Evolutionary conservation across 306 rosid genomes (phyloP).

Genomic region (Luffa aegyptiaca): DNA sequence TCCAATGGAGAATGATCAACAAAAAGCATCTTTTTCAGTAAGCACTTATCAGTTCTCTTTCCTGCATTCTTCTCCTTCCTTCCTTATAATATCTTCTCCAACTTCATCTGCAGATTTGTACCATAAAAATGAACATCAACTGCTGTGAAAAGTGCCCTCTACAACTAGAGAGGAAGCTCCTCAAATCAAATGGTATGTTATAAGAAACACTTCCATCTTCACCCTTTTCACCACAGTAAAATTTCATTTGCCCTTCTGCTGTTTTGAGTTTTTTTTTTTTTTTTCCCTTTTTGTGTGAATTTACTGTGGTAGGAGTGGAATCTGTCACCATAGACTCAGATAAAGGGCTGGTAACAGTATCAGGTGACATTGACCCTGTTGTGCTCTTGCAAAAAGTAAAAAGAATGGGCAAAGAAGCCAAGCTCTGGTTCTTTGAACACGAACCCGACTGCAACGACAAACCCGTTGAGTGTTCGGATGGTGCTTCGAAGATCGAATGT

Average conservation of each 20-base stretch:
- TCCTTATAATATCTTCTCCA: not conserved
- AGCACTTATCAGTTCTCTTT: not conserved
- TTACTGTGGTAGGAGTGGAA: conserved; percentile 7
- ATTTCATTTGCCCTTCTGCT: not conserved
- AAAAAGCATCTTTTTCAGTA: not conserved
- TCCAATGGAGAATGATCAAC: not conserved
- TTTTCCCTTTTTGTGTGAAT: not conserved
- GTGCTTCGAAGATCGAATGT: not conserved
- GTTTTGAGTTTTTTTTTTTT: not conserved
- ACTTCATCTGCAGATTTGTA: conserved; percentile 5
- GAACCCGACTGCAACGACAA: not conserved
- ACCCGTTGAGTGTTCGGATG: not conserved
- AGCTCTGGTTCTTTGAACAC: conserved; percentile 6
- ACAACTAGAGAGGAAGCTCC: not conserved
- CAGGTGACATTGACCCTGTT: conserved; percentile 6
- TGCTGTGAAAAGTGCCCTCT: conserved; percentile 7
- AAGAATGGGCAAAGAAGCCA: not conserved
- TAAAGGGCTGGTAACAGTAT: not conserved
- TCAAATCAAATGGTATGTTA: conserved; percentile 4
- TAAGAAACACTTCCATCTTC: not conserved
- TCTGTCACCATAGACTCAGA: not conserved
- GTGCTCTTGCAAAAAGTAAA: not conserved
- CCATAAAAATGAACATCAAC: conserved; percentile 1
- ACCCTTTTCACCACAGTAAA: not conserved
- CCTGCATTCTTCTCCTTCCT: not conserved